Conservation (phyloP, 352 stramenopile species). For the Globisporangium ultimum region DNA sequence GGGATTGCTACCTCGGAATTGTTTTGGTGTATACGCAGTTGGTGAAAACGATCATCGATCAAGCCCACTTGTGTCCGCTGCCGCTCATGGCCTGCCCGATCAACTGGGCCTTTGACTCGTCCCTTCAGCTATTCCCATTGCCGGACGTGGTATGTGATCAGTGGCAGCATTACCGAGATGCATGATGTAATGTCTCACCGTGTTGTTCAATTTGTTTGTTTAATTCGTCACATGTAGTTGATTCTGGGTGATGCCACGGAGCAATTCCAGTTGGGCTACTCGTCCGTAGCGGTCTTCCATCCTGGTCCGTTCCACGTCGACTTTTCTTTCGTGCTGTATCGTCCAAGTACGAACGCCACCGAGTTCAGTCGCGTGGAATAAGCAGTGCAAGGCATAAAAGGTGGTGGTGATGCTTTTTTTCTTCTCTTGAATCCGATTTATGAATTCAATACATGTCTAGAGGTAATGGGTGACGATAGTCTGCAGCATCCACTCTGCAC, state of each 20-base stretch:
- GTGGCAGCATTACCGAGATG: not conserved
- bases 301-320: slow-evolving; percentile 80
- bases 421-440: not conserved
- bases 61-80: slow-evolving; percentile 91
- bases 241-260: slow-evolving; percentile 81
- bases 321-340: slow-evolving; percentile 86
- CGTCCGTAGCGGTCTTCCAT: slow-evolving; percentile 77
- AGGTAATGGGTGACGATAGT: not conserved
- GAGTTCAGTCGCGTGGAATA: slow-evolving; percentile 84
- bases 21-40: slow-evolving; percentile 30
- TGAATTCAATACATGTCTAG: not conserved
- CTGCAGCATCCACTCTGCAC: no score
- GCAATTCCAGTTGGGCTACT: slow-evolving; percentile 82
- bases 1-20: not conserved
- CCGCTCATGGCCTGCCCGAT: slow-evolving; percentile 87
- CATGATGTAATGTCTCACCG: not conserved
- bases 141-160: slow-evolving; percentile 73
- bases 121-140: slow-evolving; percentile 90
- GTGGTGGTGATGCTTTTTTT: not conserved
- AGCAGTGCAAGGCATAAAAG: not conserved
- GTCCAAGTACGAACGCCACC: slow-evolving; percentile 75
- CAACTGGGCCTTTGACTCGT: slow-evolving; percentile 92
- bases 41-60: slow-evolving; percentile 88
- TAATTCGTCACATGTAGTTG: slow-evolving; percentile 20
- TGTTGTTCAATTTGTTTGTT: not conserved